Conservation (phyloP, 2,329 filamentous ascomycete genomes). For the Stenocarpella maydis region DNA sequence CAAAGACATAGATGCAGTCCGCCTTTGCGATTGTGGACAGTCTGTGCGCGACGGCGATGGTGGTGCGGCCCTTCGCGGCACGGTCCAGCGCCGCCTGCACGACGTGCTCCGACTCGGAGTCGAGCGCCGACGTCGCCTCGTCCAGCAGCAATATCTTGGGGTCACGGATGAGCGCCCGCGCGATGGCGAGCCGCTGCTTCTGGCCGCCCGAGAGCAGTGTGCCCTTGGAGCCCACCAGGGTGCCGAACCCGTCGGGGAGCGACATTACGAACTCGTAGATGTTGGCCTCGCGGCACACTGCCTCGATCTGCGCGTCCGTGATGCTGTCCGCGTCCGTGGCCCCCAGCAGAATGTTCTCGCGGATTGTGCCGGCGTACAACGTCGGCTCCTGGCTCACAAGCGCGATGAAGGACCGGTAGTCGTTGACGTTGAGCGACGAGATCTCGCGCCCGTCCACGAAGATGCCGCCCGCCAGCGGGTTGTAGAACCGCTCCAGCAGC, state of each 20-base stretch:
- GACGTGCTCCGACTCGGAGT: constrained; percentile 79
- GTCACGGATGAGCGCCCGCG: constrained; percentile 87
- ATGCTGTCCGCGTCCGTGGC: constrained; percentile 68
- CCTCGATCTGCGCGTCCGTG: constrained; percentile 74
- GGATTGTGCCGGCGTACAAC: constrained; percentile 90
- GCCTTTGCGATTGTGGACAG: constrained; percentile 94
- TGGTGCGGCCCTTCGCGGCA: constrained; percentile 84
- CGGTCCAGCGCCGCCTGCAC: constrained; percentile 84
- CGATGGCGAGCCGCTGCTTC: constrained; percentile 94
- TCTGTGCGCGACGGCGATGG: constrained; percentile 92
- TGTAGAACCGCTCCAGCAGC: constrained; percentile 92
- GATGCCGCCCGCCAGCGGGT: constrained; percentile 81
- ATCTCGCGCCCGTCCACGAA: constrained; percentile 87
- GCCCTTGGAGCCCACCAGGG: constrained; percentile 87
- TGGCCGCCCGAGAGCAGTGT: constrained; percentile 87
- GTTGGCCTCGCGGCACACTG: constrained; percentile 88
- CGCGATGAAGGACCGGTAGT: constrained; percentile 84
- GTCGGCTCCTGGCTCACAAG: constrained; percentile 96
- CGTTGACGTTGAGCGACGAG: constrained; percentile 79
- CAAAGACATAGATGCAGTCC: constrained; percentile 96
- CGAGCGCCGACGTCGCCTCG: constrained; percentile 81
- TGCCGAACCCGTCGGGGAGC: constrained; percentile 85
- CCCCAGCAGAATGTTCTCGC: constrained; percentile 88
- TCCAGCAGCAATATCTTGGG: constrained; percentile 87
- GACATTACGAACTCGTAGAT: constrained; percentile 93